Evolutionary conservation across 192 early-diverging fungal species (phyloP).

Genomic region (Entomortierella parvispora): DNA sequence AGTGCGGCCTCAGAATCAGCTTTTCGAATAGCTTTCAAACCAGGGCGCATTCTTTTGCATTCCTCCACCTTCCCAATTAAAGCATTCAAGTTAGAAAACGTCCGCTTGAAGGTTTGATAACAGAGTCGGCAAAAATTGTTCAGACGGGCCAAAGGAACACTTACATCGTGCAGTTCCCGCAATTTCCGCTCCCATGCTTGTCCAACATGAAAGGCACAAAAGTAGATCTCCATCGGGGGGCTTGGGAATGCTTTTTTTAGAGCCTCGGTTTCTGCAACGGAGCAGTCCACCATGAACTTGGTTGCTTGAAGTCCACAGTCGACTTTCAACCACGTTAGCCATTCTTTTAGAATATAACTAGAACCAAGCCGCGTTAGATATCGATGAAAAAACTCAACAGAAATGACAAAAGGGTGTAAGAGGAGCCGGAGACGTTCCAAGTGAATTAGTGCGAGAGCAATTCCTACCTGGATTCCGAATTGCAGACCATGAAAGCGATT

Average conservation of each 20-base stretch:
- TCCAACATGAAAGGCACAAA: constrained; percentile 7
- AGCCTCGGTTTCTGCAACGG: constrained; percentile 9
- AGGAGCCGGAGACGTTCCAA: background rate
- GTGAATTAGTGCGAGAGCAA: background rate
- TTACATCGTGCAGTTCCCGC: constrained; percentile 1
- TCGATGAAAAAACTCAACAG: background rate
- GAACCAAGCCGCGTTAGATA: no score
- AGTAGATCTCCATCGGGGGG: constrained; percentile 11
- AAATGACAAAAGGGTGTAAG: background rate
- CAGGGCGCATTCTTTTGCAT: constrained; percentile 7
- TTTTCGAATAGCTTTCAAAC: constrained; percentile 12
- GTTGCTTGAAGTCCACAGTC: constrained; percentile 6
- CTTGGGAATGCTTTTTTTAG: constrained; percentile 10
- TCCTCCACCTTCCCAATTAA: background rate
- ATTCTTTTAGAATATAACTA: background rate
- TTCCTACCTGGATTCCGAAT: constrained; percentile 19
- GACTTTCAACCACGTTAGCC: constrained; percentile 10
- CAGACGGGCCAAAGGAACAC: no score
- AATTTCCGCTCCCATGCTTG: constrained; percentile 14
- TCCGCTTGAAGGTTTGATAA: no score
- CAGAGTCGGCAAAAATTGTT: no score
- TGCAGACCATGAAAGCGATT: constrained; percentile 25
- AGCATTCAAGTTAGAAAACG: background rate
- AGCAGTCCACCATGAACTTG: constrained; percentile 23
- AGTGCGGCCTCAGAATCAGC: background rate